These are phyloP conservation scores for Rehmannia glutinosa DNA, from an alignment of 257 asterid genomes.

Conservation along the genomic window DNA sequence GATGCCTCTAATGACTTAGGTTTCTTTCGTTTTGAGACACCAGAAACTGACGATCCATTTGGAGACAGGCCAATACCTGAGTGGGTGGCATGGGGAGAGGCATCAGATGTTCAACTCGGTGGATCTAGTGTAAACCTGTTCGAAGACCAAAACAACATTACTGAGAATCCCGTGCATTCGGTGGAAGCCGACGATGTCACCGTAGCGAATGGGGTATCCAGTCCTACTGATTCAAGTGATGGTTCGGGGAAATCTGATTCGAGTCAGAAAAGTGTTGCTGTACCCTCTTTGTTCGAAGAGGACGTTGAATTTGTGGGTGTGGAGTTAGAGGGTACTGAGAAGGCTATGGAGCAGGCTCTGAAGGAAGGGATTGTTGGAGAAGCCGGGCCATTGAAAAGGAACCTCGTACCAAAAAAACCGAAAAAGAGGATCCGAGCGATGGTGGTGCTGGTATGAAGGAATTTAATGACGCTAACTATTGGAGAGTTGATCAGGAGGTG, in stretches of 20 bases:
- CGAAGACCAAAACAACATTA: slow-evolving; percentile 34
- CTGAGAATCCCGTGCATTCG: slow-evolving; percentile 20
- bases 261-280: slow-evolving; percentile 33
- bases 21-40: slow-evolving; percentile 61
- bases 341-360: slow-evolving; percentile 86
- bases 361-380: slow-evolving; percentile 96
- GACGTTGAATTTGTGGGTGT: slow-evolving; percentile 98
- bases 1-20: slow-evolving; percentile 39
- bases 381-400: slow-evolving; percentile 73
- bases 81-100: slow-evolving; percentile 92
- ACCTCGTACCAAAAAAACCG: slow-evolving; percentile 32
- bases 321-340: slow-evolving; percentile 77
- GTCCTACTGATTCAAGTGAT: slow-evolving; percentile 35
- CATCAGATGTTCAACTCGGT: slow-evolving; percentile 53
- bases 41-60: slow-evolving; percentile 68
- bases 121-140: slow-evolving; percentile 73
- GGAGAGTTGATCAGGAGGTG: slow-evolving; percentile 96
- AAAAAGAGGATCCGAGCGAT: slow-evolving; percentile 57
- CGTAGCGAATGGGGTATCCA: slow-evolving; percentile 40
- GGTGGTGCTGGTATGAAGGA: slow-evolving; percentile 59
- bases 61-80: slow-evolving; percentile 87
- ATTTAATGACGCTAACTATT: slow-evolving; percentile 76
- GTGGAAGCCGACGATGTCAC: slow-evolving; percentile 20
- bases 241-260: slow-evolving; percentile 37
- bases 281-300: slow-evolving; percentile 91